phyloP scores from a whole-genome alignment of 257 asterid species.

The Fraxinus quadrangulata region DNA sequence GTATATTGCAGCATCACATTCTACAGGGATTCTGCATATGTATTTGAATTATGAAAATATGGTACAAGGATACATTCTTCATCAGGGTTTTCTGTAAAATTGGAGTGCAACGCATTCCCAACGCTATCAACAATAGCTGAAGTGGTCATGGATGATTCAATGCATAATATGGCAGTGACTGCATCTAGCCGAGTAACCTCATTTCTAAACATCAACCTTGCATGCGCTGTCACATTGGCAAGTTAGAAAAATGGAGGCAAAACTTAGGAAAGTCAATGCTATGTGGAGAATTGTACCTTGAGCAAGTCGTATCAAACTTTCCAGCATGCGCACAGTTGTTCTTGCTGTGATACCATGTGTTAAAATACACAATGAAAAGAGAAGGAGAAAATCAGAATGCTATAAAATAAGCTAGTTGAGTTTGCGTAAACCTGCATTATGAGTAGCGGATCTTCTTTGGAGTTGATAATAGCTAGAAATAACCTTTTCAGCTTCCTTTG shows the following conservation, averaged over 20 bases:
- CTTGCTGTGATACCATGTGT: constrained; percentile 61
- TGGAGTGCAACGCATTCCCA: constrained; percentile 93
- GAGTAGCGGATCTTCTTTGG: constrained; percentile 92
- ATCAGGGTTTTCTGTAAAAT: constrained; percentile 88
- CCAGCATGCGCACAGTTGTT: constrained; percentile 97
- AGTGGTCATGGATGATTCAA: constrained; percentile 94
- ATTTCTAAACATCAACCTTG: constrained; percentile 92
- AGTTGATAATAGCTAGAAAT: constrained; percentile 97
- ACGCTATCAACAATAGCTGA: constrained; percentile 94
- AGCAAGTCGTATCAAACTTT: constrained; percentile 97
- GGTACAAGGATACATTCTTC: constrained; percentile 86
- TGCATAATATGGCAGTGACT: constrained; percentile 87
- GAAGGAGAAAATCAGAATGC: constrained; percentile 8
- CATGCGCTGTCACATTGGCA: constrained; percentile 67
- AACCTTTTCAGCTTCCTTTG: constrained; percentile 88
- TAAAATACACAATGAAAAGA: constrained; percentile 20
- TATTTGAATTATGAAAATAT: constrained; percentile 24
- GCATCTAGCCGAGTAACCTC: constrained; percentile 95
- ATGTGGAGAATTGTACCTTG: constrained; percentile 58
- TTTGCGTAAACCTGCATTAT: constrained; percentile 78
- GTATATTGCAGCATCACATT: not conserved
- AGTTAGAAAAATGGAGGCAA: constrained; percentile 27
- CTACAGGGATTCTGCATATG: constrained; percentile 17
- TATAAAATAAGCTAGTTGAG: constrained; percentile 8
- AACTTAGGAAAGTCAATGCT: constrained; percentile 14